These are phyloP conservation scores for Candida sp. DNA, from an alignment of 1,139 yeast species.

Conservation along the genomic window DNA sequence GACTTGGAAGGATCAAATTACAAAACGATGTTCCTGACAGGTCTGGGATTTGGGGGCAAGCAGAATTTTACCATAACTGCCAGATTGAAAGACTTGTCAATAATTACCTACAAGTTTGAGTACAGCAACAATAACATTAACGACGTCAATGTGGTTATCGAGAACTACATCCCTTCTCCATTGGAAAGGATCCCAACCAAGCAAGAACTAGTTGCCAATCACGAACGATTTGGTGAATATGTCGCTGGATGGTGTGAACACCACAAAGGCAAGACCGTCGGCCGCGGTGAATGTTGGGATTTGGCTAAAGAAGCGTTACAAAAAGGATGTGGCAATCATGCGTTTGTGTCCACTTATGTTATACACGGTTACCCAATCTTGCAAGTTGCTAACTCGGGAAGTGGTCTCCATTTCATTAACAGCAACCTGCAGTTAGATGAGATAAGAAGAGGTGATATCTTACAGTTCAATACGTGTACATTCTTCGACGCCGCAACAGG, in stretches of 20 bases:
- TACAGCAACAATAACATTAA: conserved; percentile 43
- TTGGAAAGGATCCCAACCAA: conserved; percentile 36
- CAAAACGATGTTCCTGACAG: conserved; percentile 30
- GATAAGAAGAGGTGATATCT: conserved; percentile 44
- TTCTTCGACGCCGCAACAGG: conserved; percentile 40
- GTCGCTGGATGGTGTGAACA: conserved; percentile 71
- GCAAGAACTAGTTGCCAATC: conserved; percentile 41
- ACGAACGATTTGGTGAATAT: conserved; percentile 51
- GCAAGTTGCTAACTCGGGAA: conserved; percentile 32
- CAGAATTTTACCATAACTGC: conserved; percentile 30
- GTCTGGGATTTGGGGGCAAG: conserved; percentile 12
- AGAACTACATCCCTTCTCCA: conserved; percentile 56
- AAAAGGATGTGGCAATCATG: conserved; percentile 65
- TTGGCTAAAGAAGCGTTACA: conserved; percentile 67
- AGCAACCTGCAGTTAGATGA: conserved; percentile 34
- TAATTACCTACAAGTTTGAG: conserved; percentile 44
- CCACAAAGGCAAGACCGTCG: conserved; percentile 57
- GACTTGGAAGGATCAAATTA: conserved; percentile 40
- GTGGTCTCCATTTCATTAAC: conserved; percentile 20
- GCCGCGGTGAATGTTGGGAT: conserved; percentile 83
- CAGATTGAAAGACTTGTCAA: conserved; percentile 56
- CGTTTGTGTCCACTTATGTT: conserved; percentile 57
- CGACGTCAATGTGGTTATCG: conserved; percentile 30
- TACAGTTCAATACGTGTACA: conserved; percentile 45
- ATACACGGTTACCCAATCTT: conserved; percentile 64